Percentiles rank a stretch among this genome's conserved stretches.
These are phyloP conservation scores for Globisporangium sylvaticum DNA, from an alignment of 352 stramenopile species.

Conservation along the genomic window DNA sequence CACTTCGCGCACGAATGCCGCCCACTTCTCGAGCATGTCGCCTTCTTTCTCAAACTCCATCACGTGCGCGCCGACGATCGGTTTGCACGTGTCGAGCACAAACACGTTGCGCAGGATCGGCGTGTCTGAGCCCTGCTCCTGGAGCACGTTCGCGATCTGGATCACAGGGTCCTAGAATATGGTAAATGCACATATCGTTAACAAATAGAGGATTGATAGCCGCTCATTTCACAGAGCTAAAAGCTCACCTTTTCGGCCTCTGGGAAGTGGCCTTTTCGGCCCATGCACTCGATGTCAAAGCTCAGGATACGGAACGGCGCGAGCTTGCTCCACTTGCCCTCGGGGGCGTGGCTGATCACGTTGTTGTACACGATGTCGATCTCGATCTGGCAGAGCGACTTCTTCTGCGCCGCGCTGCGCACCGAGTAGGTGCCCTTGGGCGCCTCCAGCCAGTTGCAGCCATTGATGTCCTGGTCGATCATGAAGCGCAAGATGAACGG, in stretches of 20 bases:
- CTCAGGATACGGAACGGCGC: constrained; percentile 97
- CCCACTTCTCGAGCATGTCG: constrained; percentile 97
- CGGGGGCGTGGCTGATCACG: constrained; percentile 90
- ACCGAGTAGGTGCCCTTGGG: constrained; percentile 90
- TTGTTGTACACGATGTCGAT: constrained; percentile 98
- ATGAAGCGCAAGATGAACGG: constrained; percentile 99
- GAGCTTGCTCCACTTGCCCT: constrained; percentile 96
- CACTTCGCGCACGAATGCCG: constrained; percentile 91
- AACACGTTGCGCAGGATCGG: constrained; percentile 95
- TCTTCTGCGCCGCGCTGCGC: constrained; percentile 60
- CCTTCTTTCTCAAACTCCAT: constrained; percentile 95
- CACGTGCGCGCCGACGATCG: constrained; percentile 98
- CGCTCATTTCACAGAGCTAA: background rate
- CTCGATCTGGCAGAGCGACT: constrained; percentile 93
- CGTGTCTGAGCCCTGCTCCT: constrained; percentile 71
- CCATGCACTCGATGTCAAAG: constrained; percentile 99
- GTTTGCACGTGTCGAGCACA: constrained; percentile 95
- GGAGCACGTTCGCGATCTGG: constrained; percentile 98
- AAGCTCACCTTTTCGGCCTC: constrained; percentile 58
- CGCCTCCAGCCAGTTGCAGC: constrained; percentile 97
- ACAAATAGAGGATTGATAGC: background rate
- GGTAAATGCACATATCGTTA: background rate
- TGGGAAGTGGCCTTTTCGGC: constrained; percentile 94
- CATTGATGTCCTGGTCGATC: constrained; percentile 97
- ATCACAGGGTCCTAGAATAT: constrained; percentile 95